Conservation (phyloP, 1,139 yeast species). For the Candida sanyaensis region DNA sequence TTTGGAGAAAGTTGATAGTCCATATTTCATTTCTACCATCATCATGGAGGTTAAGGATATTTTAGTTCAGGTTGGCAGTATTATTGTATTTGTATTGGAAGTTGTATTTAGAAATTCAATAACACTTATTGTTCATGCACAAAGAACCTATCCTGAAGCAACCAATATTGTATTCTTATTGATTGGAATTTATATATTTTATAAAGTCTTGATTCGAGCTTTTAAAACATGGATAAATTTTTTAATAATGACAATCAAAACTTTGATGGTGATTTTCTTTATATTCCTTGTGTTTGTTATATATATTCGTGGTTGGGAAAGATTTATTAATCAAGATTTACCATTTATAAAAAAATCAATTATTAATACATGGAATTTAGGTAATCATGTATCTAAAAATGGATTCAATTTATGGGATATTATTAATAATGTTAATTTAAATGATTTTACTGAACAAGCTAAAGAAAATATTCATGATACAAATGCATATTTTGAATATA, state of each 20-base stretch:
- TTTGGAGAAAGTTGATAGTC: no score
- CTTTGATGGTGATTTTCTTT: conserved; percentile 13
- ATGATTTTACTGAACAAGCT: conserved; percentile 6
- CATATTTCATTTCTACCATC: neutral
- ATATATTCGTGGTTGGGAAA: conserved; percentile 21
- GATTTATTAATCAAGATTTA: conserved; percentile 20
- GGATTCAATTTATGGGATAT: conserved; percentile 2
- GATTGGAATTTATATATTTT: conserved; percentile 23
- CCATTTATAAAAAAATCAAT: conserved; percentile 15
- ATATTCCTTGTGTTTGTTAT: conserved; percentile 15
- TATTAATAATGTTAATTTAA: neutral
- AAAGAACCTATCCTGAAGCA: conserved; percentile 27
- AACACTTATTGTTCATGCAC: conserved; percentile 16
- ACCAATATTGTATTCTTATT: conserved; percentile 21
- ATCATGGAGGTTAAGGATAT: conserved; percentile 15
- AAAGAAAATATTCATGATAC: conserved; percentile 10
- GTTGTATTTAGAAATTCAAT: conserved; percentile 18
- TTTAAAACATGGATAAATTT: conserved; percentile 29
- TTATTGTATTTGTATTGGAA: conserved; percentile 16
- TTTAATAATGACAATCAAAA: conserved; percentile 23
- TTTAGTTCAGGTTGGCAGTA: conserved; percentile 16
- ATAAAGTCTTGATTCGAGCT: conserved; percentile 21
- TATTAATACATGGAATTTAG: neutral
- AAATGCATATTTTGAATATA: conserved; percentile 20
- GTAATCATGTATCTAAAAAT: neutral